These are phyloP conservation scores for Leptosphaerulina australis DNA, from an alignment of 2,329 filamentous ascomycete genomes.

Conservation along the genomic window DNA sequence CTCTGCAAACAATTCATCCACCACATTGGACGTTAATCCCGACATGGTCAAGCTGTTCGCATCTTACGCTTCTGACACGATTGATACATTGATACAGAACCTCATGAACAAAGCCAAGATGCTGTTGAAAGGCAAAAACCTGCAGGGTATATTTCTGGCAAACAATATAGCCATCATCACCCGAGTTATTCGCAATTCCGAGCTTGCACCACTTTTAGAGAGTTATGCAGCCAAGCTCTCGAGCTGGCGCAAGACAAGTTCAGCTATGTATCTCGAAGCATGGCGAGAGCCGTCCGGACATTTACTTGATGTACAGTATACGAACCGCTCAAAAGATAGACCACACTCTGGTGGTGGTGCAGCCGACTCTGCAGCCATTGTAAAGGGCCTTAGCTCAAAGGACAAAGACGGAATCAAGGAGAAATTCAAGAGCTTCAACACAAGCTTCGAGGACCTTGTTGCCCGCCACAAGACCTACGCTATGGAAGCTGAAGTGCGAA, in stretches of 20 bases:
- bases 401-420: conserved; percentile 96
- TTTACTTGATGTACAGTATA: conserved; percentile 89
- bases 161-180: conserved; percentile 87
- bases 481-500: conserved; percentile 90
- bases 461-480: conserved; percentile 78
- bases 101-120: conserved; percentile 76
- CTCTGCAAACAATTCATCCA: conserved; percentile 62
- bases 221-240: conserved; percentile 72
- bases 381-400: conserved; percentile 83
- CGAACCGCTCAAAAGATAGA: conserved; percentile 69
- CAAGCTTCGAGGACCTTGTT: conserved; percentile 87
- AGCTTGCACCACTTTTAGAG: conserved; percentile 72
- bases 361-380: conserved; percentile 78
- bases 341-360: conserved; percentile 63
- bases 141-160: conserved; percentile 86
- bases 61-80: conserved; percentile 86
- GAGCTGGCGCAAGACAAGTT: conserved; percentile 85
- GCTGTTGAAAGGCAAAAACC: conserved; percentile 73
- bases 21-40: conserved; percentile 81
- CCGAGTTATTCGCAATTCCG: conserved; percentile 80
- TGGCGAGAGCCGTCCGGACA: conserved; percentile 88
- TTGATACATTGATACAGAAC: conserved; percentile 77
- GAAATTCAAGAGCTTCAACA: conserved; percentile 93
- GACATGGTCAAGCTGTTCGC: conserved; percentile 88
- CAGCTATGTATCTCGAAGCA: conserved; percentile 78